Evolutionary conservation across 164 flowering plant species (phyloP).

Genomic region (Brasenia schreberi): DNA sequence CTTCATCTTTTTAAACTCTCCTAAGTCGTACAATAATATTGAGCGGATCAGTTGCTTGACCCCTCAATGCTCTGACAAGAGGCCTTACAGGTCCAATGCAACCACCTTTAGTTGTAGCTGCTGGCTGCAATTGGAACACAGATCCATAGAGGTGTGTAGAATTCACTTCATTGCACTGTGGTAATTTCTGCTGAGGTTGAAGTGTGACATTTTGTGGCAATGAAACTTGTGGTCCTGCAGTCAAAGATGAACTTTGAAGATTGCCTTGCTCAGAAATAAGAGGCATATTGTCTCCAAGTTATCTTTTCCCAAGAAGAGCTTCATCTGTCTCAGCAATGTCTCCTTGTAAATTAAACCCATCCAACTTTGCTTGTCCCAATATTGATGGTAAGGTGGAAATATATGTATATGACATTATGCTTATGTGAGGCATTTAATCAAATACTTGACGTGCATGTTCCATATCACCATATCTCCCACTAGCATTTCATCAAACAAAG

Average conservation of each 20-base stretch:
- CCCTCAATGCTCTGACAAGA: constrained; percentile 42
- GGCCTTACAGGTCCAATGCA: constrained; percentile 18
- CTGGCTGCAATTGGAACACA: constrained; percentile 11
- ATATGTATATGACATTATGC: neutral
- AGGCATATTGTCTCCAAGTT: no score
- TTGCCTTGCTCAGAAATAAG: constrained; percentile 4
- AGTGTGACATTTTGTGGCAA: constrained; percentile 6
- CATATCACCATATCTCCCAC: no score
- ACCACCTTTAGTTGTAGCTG: constrained; percentile 9
- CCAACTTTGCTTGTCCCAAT: neutral
- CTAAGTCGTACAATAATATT: constrained; percentile 53
- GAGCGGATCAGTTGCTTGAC: constrained; percentile 63
- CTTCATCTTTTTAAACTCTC: no score
- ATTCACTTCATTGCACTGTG: constrained; percentile 12
- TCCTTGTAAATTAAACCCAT: neutral
- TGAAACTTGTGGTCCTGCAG: constrained; percentile 5
- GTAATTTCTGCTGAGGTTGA: constrained; percentile 15
- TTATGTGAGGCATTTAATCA: no score
- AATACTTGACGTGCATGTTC: no score
- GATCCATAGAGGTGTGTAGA: constrained; percentile 5
- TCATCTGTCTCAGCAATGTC: neutral
- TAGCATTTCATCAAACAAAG: no score
- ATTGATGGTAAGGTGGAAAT: neutral
- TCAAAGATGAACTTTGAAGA: constrained; percentile 8
- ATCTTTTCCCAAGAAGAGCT: neutral